These are phyloP conservation scores for Wickerhamomyces sp. DNA, from an alignment of 1,139 yeast genomes.

Conservation along the genomic window DNA sequence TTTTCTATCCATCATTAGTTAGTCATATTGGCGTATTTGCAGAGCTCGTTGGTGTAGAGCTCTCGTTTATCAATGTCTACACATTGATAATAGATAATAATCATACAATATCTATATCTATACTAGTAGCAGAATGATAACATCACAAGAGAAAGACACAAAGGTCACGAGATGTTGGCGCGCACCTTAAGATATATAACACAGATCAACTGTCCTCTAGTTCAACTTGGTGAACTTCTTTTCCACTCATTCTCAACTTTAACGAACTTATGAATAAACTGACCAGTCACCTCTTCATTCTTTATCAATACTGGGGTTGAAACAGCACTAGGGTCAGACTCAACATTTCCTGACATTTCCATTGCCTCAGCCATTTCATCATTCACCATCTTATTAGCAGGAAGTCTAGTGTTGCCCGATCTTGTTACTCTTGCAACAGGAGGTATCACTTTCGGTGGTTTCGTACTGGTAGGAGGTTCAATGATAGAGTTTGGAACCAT, in stretches of 20 bases:
- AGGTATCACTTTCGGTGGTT: constrained; percentile 1
- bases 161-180: too few species aligned
- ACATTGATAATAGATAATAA: too few species aligned
- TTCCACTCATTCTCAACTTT: constrained; percentile 3
- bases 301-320: not conserved
- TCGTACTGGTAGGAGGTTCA: not conserved
- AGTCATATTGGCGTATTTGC: too few species aligned
- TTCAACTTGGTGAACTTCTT: not conserved
- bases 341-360: not conserved
- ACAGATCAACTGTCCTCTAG: too few species aligned
- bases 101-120: too few species aligned
- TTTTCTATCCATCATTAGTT: too few species aligned
- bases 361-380: constrained; percentile 6
- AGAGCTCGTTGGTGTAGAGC: too few species aligned
- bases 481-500: constrained; percentile 49
- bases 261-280: constrained; percentile 2
- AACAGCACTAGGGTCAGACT: not conserved
- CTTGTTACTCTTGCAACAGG: constrained; percentile 11
- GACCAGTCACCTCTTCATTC: not conserved
- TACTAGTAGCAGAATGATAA: too few species aligned
- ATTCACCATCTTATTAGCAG: constrained; percentile 11
- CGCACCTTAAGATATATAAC: too few species aligned
- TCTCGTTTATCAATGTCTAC: too few species aligned
- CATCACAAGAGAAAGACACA: too few species aligned
- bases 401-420: constrained; percentile 10